phyloP scores from a whole-genome alignment of 2,329 filamentous ascomycete species.

The Aspergillus brasiliensis region DNA sequence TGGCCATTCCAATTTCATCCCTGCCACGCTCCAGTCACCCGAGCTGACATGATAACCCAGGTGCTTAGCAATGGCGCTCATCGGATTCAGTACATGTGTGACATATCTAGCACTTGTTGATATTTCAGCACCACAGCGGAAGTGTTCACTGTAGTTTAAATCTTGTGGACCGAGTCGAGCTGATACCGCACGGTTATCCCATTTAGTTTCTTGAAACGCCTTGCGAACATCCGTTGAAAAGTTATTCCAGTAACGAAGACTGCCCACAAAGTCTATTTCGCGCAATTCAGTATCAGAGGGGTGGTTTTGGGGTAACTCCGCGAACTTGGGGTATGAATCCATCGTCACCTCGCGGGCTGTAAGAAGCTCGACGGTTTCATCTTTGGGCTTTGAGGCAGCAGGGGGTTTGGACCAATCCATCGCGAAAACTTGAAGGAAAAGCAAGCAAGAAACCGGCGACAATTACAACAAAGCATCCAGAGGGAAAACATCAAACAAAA shows the following conservation, averaged over 20 bases:
- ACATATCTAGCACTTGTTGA: not conserved
- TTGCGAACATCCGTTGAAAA: not conserved
- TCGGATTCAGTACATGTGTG: not conserved
- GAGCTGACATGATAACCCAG: not conserved
- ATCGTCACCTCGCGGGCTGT: no score
- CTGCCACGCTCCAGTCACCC: not conserved
- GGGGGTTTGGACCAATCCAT: no score
- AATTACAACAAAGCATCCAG: no score
- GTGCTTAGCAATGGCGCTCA: not conserved
- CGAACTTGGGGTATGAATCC: no score
- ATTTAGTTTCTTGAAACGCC: not conserved
- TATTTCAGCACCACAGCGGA: constrained; percentile 2
- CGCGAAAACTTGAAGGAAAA: no score
- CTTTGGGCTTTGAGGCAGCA: no score
- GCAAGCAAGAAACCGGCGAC: no score
- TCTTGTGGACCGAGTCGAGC: not conserved
- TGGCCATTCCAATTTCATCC: not conserved
- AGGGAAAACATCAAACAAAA: no score
- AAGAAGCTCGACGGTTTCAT: no score
- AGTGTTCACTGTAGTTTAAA: not conserved
- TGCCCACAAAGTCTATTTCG: not conserved
- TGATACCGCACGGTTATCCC: not conserved
- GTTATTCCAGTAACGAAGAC: not conserved
- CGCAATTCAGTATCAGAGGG: constrained; percentile 1
- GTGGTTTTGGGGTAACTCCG: not conserved